A percentile compares a stretch with the other conserved stretches of the same genome.
Conservation (phyloP, 345 rosid genomes). For the Corymbia maculata region DNA sequence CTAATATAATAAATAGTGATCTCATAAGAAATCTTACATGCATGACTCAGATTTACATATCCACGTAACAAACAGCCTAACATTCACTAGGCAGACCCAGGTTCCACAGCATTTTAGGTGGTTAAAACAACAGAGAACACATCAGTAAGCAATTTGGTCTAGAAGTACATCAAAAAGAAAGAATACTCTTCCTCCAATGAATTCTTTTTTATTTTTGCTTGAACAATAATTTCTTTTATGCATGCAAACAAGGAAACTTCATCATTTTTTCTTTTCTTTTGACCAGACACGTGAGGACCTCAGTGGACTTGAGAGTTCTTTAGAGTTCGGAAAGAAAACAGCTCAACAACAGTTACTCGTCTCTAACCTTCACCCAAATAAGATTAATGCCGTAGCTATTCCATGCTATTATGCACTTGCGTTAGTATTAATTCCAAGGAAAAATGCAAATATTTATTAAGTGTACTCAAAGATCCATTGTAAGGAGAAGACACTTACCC, state of each 20-base stretch:
- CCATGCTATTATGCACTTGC: neutral
- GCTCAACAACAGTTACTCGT: neutral
- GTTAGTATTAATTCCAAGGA: neutral
- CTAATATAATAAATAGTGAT: neutral
- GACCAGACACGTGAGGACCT: neutral
- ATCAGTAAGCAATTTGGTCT: neutral
- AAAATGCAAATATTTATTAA: neutral
- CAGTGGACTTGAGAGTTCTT: neutral
- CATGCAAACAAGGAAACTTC: neutral
- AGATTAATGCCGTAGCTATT: neutral
- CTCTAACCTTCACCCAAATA: neutral
- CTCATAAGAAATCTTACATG: neutral
- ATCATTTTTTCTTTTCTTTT: neutral
- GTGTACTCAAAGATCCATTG: neutral
- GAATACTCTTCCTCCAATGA: neutral
- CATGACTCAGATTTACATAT: neutral
- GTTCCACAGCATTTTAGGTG: neutral
- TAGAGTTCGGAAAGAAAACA: neutral
- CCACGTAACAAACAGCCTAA: neutral
- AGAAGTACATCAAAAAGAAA: neutral
- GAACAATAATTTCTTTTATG: neutral
- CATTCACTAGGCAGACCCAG: neutral
- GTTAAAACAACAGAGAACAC: neutral
- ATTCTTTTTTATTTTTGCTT: neutral
- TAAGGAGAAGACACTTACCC: conserved; percentile 53